Evolutionary conservation across 805 yeast genomes (phyloP), one percentile per base, ranked within the genome.

Genomic region (Yarrowia keelungensis): DNA sequence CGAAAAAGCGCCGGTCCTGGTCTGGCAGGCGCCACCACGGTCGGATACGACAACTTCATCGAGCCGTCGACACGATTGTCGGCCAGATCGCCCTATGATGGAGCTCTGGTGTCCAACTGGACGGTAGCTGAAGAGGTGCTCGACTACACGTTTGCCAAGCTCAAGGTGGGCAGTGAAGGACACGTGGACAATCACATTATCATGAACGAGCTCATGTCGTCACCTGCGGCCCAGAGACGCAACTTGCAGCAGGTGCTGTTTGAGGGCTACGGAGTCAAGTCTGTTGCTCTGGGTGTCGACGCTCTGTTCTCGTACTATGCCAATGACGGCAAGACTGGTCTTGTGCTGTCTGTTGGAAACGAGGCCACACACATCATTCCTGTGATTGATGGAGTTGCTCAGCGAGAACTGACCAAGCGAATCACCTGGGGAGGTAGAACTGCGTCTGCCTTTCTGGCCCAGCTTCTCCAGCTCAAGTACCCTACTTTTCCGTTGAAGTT

Each of bases 391-490:
- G 92, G 92, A 0, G 80, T 81, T 67, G 93, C 96, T 0, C 72
- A 87, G 2, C 76, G 91, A 68, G 79, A 84, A 36, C 89, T 88
- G 69, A 81, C 92, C 9, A 92, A 92, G 74, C 82, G 98, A 74
- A 86, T 95, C 46, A 92, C 91, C 75, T 91, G 95, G 91, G 98
- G 98, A 70, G 98, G 97, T 11, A 85, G 86, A 71, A 90, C 86
- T 53, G 84, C 93, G 0, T 85, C 83, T 39, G 86, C 84, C 47
- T 93, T 84, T 73, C 76, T 95, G 75, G 84, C 83, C 69, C 84
- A 82, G 72, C 82, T 89, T 43, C 78, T 95, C 4, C 65, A 59
- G 51, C 65, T 59, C 74, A 95, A 95, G 76, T 95, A 95, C 77
- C 98, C 99, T 0, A 89, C 87, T 73, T 95, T 93, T 77, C 98